Conservation (phyloP, 352 stramenopile genomes). For the Saprolegnia parasitica region DNA sequence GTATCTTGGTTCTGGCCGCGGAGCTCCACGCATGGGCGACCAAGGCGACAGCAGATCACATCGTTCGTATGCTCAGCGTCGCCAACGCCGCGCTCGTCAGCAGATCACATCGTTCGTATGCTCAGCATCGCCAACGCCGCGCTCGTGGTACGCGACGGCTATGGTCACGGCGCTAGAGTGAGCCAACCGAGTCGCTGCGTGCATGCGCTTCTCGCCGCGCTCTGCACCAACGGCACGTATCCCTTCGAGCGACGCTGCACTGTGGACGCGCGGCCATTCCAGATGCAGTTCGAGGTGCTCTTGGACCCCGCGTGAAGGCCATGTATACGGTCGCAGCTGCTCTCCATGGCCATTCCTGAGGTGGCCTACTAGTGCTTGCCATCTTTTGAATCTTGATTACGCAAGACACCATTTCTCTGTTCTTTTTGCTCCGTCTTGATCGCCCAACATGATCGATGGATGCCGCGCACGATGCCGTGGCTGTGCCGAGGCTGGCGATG, state of each 20-base stretch:
- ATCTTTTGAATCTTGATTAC: too few species aligned
- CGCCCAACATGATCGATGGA: too few species aligned
- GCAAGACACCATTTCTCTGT: too few species aligned
- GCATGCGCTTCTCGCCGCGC: neutral
- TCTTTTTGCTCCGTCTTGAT: too few species aligned
- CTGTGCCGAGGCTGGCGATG: too few species aligned
- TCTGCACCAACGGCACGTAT: neutral
- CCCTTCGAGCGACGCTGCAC: neutral
- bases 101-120: neutral
- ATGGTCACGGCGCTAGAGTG: neutral
- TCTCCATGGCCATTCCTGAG: neutral
- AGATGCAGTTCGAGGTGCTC: neutral
- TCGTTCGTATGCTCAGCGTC: neutral
- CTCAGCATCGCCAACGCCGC: neutral
- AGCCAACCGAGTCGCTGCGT: conserved; percentile 13
- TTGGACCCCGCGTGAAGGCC: neutral
- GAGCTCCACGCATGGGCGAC: neutral
- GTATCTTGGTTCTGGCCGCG: neutral
- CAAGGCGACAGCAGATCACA: neutral
- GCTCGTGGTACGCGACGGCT: conserved; percentile 5
- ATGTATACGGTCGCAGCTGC: neutral
- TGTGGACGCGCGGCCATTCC: neutral
- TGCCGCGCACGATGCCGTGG: too few species aligned
- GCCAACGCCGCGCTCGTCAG: neutral
- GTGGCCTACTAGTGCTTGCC: too few species aligned